Conservation (phyloP, 192 early-diverging fungal genomes). For the Backusella parvicylindrica region DNA sequence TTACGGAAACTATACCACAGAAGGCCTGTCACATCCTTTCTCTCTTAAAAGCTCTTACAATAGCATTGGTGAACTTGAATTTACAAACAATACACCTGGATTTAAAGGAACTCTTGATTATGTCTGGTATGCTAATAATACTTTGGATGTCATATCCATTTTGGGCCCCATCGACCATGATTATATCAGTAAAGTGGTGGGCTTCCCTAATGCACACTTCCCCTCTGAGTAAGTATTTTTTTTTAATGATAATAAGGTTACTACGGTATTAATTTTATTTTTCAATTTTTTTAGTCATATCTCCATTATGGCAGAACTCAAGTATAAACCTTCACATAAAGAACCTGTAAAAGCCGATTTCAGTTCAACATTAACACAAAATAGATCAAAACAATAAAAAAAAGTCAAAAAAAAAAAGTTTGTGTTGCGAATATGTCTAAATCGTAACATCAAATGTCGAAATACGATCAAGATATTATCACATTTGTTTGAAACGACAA, state of each 20-base stretch:
- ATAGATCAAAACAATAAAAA: slow-evolving; percentile 16
- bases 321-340: slow-evolving; percentile 43
- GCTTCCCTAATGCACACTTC: slow-evolving; percentile 91
- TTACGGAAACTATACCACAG: slow-evolving; percentile 82
- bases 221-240: slow-evolving; percentile 60
- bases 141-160: slow-evolving; percentile 73
- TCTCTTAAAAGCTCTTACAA: slow-evolving; percentile 82
- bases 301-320: slow-evolving; percentile 71
- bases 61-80: slow-evolving; percentile 69
- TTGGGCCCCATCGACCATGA: slow-evolving; percentile 79
- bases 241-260: no score
- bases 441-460: background rate
- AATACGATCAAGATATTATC: background rate
- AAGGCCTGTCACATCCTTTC: slow-evolving; percentile 80
- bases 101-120: slow-evolving; percentile 93
- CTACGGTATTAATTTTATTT: background rate
- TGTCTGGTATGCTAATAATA: slow-evolving; percentile 83
- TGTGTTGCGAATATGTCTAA: background rate
- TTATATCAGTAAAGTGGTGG: slow-evolving; percentile 75
- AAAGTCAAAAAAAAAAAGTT: background rate
- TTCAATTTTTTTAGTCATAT: slow-evolving; percentile 48
- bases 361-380: background rate
- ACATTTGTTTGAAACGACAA: background rate
- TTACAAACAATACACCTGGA: slow-evolving; percentile 88
- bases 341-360: slow-evolving; percentile 30